A percentile compares a stretch with the other conserved stretches of the same genome.
Evolutionary conservation across 306 rosid genomes (phyloP).

Genomic region (Begonia masoniana): DNA sequence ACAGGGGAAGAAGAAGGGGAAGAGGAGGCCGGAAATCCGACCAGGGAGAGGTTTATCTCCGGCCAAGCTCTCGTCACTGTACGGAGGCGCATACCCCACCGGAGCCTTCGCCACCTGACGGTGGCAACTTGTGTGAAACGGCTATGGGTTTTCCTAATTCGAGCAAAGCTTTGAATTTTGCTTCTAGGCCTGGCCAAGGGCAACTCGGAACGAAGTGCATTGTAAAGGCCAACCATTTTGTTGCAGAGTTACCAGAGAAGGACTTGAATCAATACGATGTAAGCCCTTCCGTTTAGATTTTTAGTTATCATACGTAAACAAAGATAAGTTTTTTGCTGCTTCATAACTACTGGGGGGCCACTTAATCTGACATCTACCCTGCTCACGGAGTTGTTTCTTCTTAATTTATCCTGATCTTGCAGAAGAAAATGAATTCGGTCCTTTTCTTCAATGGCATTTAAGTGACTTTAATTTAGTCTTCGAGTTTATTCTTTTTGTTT

Average conservation of each 20-base stretch:
- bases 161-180: slow-evolving; percentile 72
- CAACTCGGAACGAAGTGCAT: slow-evolving; percentile 82
- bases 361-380: slow-evolving; percentile 30
- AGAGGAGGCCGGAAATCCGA: slow-evolving; percentile 81
- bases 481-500: slow-evolving; percentile 40
- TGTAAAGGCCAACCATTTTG: slow-evolving; percentile 96
- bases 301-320: slow-evolving; percentile 3
- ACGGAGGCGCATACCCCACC: slow-evolving; percentile 27
- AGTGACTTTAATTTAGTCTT: slow-evolving; percentile 20
- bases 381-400: slow-evolving; percentile 28
- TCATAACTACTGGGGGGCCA: slow-evolving; percentile 18
- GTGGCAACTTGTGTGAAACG: slow-evolving; percentile 27
- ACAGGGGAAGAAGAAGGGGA: slow-evolving; percentile 72
- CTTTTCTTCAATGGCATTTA: slow-evolving; percentile 44
- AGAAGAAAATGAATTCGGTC: slow-evolving; percentile 21
- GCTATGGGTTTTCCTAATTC: slow-evolving; percentile 70
- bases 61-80: slow-evolving; percentile 77
- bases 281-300: slow-evolving; percentile 13
- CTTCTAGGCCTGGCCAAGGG: slow-evolving; percentile 84
- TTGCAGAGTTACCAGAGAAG: slow-evolving; percentile 93
- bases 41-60: slow-evolving; percentile 63
- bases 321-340: slow-evolving; percentile 9
- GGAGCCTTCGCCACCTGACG: slow-evolving; percentile 17
- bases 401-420: slow-evolving; percentile 16
- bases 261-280: slow-evolving; percentile 97